Base-by-base conservation (phyloP, 495 filamentous ascomycete species). In the Lophium mytilinum region DNA sequence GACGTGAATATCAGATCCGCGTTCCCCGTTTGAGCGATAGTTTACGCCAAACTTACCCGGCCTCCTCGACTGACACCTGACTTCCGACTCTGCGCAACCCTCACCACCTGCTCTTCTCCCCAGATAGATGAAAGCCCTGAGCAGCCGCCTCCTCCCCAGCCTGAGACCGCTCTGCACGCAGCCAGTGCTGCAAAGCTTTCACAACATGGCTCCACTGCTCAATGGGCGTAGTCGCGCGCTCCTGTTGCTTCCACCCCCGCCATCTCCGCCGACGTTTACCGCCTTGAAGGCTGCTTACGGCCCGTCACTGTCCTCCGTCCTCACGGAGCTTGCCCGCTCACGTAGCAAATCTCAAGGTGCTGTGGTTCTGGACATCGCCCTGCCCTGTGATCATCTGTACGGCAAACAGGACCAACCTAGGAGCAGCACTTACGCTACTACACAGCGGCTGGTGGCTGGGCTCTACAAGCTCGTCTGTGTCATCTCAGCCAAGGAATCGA, bases 381-480 rank as follows among this genome's bases (percentile, higher is more conserved):
- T 86, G 4, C 73, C 76, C 17, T 79, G 71, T 61, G 76, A 81
- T 34, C 65, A 78, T 30, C 73, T 84, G 17, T 69, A 76, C 48
- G 74, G 74, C 19, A 68, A 60, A 10, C 52, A 59, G 37, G 62
- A 40, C 71, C 54, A 41, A 17, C 72, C 82, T 62, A 72, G 84
- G 69, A 73, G 80, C 61, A 65, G 72, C 72, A 56, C 82, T 55
- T 80, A 89, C 73, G 73, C 69, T 58, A 71, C 78, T 24, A 75
- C 85, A 9, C 90, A 96, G 72, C 71, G 73, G 33, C 76, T 91
- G 12, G 67, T 97, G 19, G 86, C 87, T 18, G 80, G 78, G 50
- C 64, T 95, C 55, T 97, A 97, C 76, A 82, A 80, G 62, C 75
- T 97, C 42, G 73, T 93, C 63, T 80, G 83, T 37, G 72, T 83